Conservation (phyloP, 2,329 filamentous ascomycete species). For the Aspergillus fijiensis region DNA sequence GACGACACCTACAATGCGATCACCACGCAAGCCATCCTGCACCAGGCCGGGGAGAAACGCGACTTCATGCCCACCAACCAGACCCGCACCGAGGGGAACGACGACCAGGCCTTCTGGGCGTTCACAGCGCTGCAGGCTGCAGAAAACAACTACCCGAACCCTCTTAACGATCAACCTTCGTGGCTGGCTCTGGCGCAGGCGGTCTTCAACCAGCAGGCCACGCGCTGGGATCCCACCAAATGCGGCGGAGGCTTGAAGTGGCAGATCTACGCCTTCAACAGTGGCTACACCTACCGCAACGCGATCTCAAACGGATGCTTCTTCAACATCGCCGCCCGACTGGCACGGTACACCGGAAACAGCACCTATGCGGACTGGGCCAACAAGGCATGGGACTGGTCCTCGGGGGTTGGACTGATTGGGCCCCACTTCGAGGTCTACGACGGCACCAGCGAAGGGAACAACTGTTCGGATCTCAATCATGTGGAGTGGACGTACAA, state of each 20-base stretch:
- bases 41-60: conserved; percentile 67
- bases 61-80: conserved; percentile 70
- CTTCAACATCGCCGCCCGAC: conserved; percentile 16
- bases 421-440: conserved; percentile 47
- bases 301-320: conserved; percentile 20
- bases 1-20: conserved; percentile 69
- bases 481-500: conserved; percentile 57
- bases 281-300: conserved; percentile 18
- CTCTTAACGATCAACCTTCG: conserved; percentile 61
- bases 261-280: conserved; percentile 20
- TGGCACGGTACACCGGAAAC: conserved; percentile 19
- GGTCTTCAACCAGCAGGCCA: conserved; percentile 74
- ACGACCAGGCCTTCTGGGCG: conserved; percentile 71
- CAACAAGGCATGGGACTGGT: conserved; percentile 60
- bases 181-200: conserved; percentile 74
- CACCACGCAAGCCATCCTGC: conserved; percentile 64
- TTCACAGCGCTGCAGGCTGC: conserved; percentile 73
- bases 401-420: conserved; percentile 47
- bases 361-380: conserved; percentile 57
- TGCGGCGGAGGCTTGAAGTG: conserved; percentile 66
- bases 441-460: conserved; percentile 51
- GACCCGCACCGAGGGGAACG: conserved; percentile 43
- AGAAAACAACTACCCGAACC: conserved; percentile 69
- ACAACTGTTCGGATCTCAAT: conserved; percentile 52
- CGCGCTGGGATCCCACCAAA: conserved; percentile 64